These are phyloP conservation scores for Diddensiella transvaalensis DNA, from an alignment of 805 yeast genomes.

Conservation along the genomic window DNA sequence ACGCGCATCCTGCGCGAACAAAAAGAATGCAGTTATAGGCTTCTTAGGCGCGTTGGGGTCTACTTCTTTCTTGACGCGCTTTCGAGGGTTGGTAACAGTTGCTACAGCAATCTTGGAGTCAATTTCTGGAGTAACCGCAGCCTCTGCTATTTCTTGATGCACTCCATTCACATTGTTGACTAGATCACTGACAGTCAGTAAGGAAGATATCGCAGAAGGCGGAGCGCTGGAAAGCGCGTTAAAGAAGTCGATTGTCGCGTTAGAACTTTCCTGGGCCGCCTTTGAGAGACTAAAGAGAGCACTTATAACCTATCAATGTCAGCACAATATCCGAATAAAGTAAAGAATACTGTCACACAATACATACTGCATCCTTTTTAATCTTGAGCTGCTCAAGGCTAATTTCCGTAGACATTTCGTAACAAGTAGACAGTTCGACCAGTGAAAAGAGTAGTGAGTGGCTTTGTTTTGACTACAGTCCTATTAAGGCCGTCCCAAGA, in stretches of 20 bases:
- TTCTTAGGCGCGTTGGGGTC: slow-evolving; percentile 97
- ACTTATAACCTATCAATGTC: slow-evolving; percentile 53
- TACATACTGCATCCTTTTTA: slow-evolving; percentile 36
- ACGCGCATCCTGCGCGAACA: slow-evolving; percentile 70
- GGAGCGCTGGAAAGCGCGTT: slow-evolving; percentile 43
- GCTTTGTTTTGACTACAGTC: too few species aligned
- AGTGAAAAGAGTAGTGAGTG: too few species aligned
- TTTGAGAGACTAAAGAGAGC: slow-evolving; percentile 77
- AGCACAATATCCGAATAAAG: not conserved
- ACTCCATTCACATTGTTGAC: slow-evolving; percentile 26
- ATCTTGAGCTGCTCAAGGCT: slow-evolving; percentile 24
- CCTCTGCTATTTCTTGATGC: not conserved
- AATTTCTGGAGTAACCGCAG: not conserved
- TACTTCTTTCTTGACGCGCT: slow-evolving; percentile 38
- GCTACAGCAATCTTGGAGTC: too few species aligned
- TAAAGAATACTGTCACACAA: too few species aligned
- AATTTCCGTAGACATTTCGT: not conserved
- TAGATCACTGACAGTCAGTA: slow-evolving; percentile 38
- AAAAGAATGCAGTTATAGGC: slow-evolving; percentile 84
- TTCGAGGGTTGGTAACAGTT: slow-evolving; percentile 1
- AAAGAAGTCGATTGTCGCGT: slow-evolving; percentile 74
- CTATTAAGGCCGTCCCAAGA: too few species aligned
- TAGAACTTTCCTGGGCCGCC: slow-evolving; percentile 82
- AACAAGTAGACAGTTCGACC: too few species aligned
- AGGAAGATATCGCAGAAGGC: not conserved